Conservation (phyloP, 768 basidiomycete species). For the Boletus rubroflammeus region DNA sequence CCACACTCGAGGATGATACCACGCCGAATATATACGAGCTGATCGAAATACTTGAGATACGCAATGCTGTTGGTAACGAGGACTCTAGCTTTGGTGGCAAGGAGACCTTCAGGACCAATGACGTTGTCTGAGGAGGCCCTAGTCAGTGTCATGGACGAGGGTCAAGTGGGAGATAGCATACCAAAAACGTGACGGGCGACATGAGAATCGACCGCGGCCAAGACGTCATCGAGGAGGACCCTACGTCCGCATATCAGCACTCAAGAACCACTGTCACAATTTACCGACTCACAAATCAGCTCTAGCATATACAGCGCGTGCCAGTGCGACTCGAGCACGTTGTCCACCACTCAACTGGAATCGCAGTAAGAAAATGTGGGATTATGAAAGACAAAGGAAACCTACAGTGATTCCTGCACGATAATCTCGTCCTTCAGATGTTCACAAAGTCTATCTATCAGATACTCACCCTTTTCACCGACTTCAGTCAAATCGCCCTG, state of each 20-base stretch:
- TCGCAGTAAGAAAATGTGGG: slow-evolving; percentile 14
- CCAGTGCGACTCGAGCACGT: slow-evolving; percentile 77
- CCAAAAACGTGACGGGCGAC: slow-evolving; percentile 85
- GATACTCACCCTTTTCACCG: slow-evolving; percentile 68
- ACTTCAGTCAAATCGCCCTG: slow-evolving; percentile 84
- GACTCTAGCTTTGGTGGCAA: slow-evolving; percentile 79
- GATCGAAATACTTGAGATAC: slow-evolving; percentile 76
- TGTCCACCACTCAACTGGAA: slow-evolving; percentile 76
- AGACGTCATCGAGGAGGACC: slow-evolving; percentile 83
- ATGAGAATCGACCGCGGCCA: slow-evolving; percentile 84
- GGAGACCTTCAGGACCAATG: slow-evolving; percentile 79
- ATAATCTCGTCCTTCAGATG: not conserved
- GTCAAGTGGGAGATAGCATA: slow-evolving; percentile 20
- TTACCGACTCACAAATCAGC: slow-evolving; percentile 68
- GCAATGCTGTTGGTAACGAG: slow-evolving; percentile 85
- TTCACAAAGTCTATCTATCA: not conserved
- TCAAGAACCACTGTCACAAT: not conserved
- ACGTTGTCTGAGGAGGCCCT: slow-evolving; percentile 57
- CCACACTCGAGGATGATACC: slow-evolving; percentile 81
- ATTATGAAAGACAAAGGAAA: slow-evolving; percentile 3
- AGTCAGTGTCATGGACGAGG: not conserved
- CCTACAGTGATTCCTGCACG: slow-evolving; percentile 54
- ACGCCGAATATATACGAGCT: slow-evolving; percentile 68
- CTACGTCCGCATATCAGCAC: slow-evolving; percentile 30
- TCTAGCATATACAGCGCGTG: slow-evolving; percentile 86